Evolutionary conservation across 495 filamentous ascomycete species (phyloP), one percentile per base, ranked within the genome.

Genomic region (Hypoxylon fragiforme): DNA sequence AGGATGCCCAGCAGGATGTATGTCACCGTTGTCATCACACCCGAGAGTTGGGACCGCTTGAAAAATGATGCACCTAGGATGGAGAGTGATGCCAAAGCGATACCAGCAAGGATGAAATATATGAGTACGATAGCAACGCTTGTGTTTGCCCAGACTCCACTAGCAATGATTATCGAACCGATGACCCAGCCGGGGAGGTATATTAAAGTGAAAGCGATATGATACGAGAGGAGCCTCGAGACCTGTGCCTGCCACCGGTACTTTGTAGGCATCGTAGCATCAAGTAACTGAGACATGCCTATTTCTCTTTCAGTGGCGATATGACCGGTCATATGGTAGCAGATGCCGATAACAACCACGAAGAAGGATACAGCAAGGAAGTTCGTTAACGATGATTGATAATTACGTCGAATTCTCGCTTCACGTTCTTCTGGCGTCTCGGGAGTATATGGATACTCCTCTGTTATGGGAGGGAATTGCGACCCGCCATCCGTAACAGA

Each of bases 281-380:
- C 89, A 36, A 92, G 75, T 34, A 94, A 73, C 34, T 88, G 86
- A 21, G 87, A 85, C 80, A 91, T 89, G 48, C 88, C 89, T 32
- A 82, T 71, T 71, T 94, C 89, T 36, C 89, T 75, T 71, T 94
- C 89, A 16, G 81, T 79, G 12, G 89, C 89, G 50, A 89, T 84
- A 59, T 89, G 80, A 2, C 89, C 89, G 13, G 85, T 84, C 48
- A 90, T 72, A 61, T 94, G 89, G 58, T 94, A 94, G 21, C 78
- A 77, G 6, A 92, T 72, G 0, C 85, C 85, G 28, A 91, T 81
- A 43, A 89, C 75, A 28, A 81, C 81, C 20, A 85, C 75, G 54
- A 89, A 81, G 58, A 90, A 85, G 5, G 83, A 81, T 16, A 90
- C 79, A 9, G 75, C 86, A 3, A 91, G 61, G 50, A 85, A 83